Base-by-base conservation (phyloP, 2,329 filamentous ascomycete species). In the Decorospora gaudefroyi region DNA sequence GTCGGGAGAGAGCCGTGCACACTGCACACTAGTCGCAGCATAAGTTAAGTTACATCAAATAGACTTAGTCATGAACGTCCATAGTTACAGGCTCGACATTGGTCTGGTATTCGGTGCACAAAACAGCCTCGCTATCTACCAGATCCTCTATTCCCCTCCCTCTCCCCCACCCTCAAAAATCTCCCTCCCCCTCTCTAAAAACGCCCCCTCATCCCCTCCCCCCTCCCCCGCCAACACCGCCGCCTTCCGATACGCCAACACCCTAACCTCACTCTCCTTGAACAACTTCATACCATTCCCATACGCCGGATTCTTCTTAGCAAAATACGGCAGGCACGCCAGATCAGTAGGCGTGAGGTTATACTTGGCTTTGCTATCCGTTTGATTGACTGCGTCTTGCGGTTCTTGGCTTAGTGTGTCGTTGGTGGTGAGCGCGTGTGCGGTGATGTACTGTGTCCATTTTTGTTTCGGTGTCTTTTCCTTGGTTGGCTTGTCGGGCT, bases 121-220 rank as follows among this genome's bases (percentile, higher is more conserved):
- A n/a, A n/a, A n/a, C n/a, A n/a, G n/a, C n/a, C n/a, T n/a, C n/a
- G n/a, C n/a, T n/a, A n/a, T n/a, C n/a, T n/a, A n/a, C n/a, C n/a
- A n/a, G n/a, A n/a, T n/a, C n/a, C n/a, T n/a, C n/a, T n/a, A n/a
- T n/a, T n/a, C n/a, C n/a, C n/a, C n/a, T n/a, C n/a, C n/a, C n/a
- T n/a, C n/a, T n/a, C n/a, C n/a, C n/a, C n/a, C n/a, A n/a, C n/a
- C 42, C 18, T 40, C 41, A 16, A 49, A 59, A 69, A 51, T 6
- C 19, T 49, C 26, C 17, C 36, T 32, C 8, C 48, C 54, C 16
- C 21, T 37, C 16, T 43, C 13, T 18, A 50, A 10, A 11, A 47
- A 18, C 15, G 4, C 32, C 12, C 6, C 25, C 9, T 50, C 42
- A 23, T 51, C 42, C 11, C 30, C 12, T 3, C 35, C 34, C 16